Percentiles rank a stretch among this genome's conserved stretches.
Evolutionary conservation across 768 basidiomycete species (phyloP).

Genomic region (Mycena maculata): DNA sequence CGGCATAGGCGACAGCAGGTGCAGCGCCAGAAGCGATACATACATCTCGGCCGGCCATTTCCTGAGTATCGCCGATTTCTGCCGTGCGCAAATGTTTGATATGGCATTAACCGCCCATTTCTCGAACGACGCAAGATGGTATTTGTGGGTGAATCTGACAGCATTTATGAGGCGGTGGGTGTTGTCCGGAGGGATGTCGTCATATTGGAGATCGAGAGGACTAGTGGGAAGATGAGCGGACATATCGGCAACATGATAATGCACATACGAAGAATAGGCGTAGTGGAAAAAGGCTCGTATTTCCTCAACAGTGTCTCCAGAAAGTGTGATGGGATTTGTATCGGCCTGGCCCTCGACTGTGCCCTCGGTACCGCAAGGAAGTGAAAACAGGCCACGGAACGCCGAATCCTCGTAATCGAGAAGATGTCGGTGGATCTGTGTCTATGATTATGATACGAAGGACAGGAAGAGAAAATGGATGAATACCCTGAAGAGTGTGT

Average conservation of each 20-base stretch:
- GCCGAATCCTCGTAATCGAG: not conserved
- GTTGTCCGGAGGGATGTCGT: not conserved
- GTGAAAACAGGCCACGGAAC: slow-evolving; percentile 10
- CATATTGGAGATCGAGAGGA: slow-evolving; percentile 16
- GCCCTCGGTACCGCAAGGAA: not conserved
- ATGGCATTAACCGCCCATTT: slow-evolving; percentile 11
- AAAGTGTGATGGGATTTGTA: not conserved
- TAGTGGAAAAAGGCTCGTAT: slow-evolving; percentile 8
- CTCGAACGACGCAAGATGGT: slow-evolving; percentile 18
- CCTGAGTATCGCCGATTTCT: not conserved
- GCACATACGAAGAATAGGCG: slow-evolving; percentile 13
- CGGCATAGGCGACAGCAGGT: not conserved
- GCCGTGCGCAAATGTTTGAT: not conserved
- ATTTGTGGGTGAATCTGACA: slow-evolving; percentile 12
- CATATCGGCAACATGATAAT: not conserved
- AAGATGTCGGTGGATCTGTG: slow-evolving; percentile 14
- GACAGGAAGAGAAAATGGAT: not conserved
- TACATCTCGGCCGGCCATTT: not conserved
- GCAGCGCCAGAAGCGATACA: not conserved
- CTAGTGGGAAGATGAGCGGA: not conserved
- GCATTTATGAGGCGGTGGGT: not conserved
- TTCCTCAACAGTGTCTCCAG: slow-evolving; percentile 3
- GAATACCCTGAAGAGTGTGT: slow-evolving; percentile 21
- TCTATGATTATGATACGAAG: not conserved
- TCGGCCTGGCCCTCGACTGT: not conserved